Evolutionary conservation across 2,329 filamentous ascomycete genomes (phyloP), one percentile per base, ranked within the genome.

Genomic region (Fusarium staphyleae): DNA sequence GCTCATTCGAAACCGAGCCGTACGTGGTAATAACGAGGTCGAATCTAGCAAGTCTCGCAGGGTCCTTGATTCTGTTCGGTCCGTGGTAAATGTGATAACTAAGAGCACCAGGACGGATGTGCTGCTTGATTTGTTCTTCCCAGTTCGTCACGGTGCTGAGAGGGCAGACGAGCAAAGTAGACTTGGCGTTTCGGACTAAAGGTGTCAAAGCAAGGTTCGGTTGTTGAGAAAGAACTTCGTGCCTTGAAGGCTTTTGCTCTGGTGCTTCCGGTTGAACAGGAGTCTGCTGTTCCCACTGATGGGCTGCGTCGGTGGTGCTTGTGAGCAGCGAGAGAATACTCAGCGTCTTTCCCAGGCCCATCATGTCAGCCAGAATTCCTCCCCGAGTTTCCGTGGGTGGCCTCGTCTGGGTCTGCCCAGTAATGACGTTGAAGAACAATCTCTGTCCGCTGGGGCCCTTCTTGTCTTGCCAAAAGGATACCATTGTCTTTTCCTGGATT

Each of bases 21-120:
- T 98, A 99, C 0, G 95, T 97, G 0, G 95, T 97, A 51, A 99
- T 88, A 33, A 99, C 86, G 7, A 98, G 75, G 68, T 98, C 92
- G 65, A 87, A 91, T 28, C 86, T 76, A 0, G 87, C 82, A 13
- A 99, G 82, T 62, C 85, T 82, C 6, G 81, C 78, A 0, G 86
- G 74, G 59, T 92, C 86, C 55, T 87, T 89, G 57, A 84, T 87
- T 6, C 95, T 85, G 63, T 86, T 87, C 0, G 85, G 78, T 3
- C 95, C 95, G 70, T 99, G 95, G 62, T 97, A 98, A 48, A 95
- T 84, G 69, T 95, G 91, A 67, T 86, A 91, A 1, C 78, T 87
- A 14, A 98, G 69, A 7, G 82, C 76, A 1, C 79, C 81, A 1
- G 83, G 79, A 42, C 82, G 80, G 37, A 96, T 78, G 72, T 99